Base-by-base conservation (phyloP, 306 rosid species). In the Crataegus laevigata region DNA sequence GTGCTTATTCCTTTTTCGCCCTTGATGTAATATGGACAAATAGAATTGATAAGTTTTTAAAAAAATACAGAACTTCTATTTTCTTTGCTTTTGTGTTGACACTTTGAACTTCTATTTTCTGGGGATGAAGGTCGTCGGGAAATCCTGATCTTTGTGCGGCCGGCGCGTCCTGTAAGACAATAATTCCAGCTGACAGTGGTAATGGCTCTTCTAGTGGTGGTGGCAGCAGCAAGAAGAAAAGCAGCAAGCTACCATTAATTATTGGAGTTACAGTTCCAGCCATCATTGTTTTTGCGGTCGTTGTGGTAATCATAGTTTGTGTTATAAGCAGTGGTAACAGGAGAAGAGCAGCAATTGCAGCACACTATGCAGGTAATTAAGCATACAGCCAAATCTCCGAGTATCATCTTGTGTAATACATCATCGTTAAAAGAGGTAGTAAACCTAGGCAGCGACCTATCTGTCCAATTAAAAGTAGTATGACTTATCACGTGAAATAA, bases 211-310 rank as follows among this genome's bases (percentile, higher is more conserved):
- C 79, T 13, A 21, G 30, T 34, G 36, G 68, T 19, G 25, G 51
- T 7, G 21, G 21, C 42, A 17, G 67, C 74, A 19, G 1, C 17
- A 55, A 67, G 73, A 75, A 57, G 57, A 76, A 55, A 13, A 68
- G 45, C 65, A 60, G 58, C 60, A 58, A 57, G 69, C 28, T 68
- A 43, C 25, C 69, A 28, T 13, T 77, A 42, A 69, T 77, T 77
- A 22, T 77, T n/a, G 80, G 75, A 25, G 51, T 58, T 9, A 55
- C 66, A 58, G 30, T 77, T 58, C 66, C 68, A 68, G 32, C 69
- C 58, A 28, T 77, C 19, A 12, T 69, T 15, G 62, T 58, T 30
- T 58, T 69, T 61, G 60, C 36, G 68, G 25, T 25, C 38, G 10
- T 57, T 30, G 50, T 71, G 32, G 64, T 32, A 22, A 40, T 71